Evolutionary conservation across 768 basidiomycete genomes (phyloP), one percentile per base, ranked within the genome.

Genomic region (Tylopilus cervinicoccineus): DNA sequence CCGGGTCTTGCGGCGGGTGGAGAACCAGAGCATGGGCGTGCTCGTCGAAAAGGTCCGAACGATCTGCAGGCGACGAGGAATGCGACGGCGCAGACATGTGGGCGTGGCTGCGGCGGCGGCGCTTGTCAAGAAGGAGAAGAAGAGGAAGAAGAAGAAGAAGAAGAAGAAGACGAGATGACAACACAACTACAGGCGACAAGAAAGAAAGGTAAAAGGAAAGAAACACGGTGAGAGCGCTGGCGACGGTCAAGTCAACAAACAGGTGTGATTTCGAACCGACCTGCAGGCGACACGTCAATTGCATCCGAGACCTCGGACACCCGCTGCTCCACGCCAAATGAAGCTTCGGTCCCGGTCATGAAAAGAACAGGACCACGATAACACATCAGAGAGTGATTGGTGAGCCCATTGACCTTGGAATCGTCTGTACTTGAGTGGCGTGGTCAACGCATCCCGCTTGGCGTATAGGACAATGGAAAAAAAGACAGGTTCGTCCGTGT

Each of bases 1-100:
- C 44, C 28, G 39, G 26, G 17, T 58, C 48, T 5, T 53, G 52
- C 0, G 44, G 40, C 2, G 38, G 51, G 14, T 47, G 32, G 26
- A 42, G 54, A 28, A 24, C 20, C 11, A 29, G 27, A 24, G 40
- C 38, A 11, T 43, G 55, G 17, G 43, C 50, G 27, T 41, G 48
- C 45, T 33, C 45, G 23, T 54, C 52, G 52, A 54, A 54, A 34
- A 57, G 46, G 47, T 50, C 38, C 12, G 56, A 37, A 31, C 45
- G 65, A 49, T 57, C 41, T 47, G 45, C 45, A 51, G 32, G 45
- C n/a, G 43, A 49, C 4, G 52, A 40, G 33, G 60, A 49, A 3
- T 50, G 56, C 29, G 52, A 44, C 38, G 48, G 41, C 11, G 41
- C 24, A 38, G 62, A 43, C 64, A 65, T 67, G 45, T 51, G 43